phyloP scores from a whole-genome alignment of 257 asterid species.

The Pogostemon cablin region DNA sequence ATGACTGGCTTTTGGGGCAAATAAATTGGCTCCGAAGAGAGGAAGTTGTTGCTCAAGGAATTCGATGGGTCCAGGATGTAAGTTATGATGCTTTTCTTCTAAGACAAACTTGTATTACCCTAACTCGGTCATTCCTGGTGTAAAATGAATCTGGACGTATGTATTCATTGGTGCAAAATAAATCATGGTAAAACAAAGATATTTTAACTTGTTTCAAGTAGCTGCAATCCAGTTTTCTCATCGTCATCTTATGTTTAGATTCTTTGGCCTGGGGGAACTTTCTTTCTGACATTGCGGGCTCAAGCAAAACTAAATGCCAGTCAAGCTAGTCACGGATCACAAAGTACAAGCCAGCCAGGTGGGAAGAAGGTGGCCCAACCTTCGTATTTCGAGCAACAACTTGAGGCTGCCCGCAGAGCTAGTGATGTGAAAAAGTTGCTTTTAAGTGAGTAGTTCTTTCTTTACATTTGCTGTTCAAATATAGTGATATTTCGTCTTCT shows the following conservation, averaged over 20 bases:
- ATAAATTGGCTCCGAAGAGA: constrained; percentile 91
- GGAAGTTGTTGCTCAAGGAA: constrained; percentile 70
- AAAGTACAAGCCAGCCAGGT: constrained; percentile 34
- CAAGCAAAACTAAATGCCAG: constrained; percentile 38
- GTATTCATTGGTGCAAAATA: no score
- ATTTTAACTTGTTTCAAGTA: neutral
- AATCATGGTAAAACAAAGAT: neutral
- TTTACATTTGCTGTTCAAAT: neutral
- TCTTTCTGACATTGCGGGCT: constrained; percentile 59
- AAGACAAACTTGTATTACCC: neutral
- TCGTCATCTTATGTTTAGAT: constrained; percentile 47
- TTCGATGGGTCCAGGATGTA: constrained; percentile 79
- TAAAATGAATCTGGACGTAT: no score
- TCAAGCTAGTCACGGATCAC: constrained; percentile 47
- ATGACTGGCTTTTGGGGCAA: constrained; percentile 88
- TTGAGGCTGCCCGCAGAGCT: constrained; percentile 92
- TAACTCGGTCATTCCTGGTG: neutral
- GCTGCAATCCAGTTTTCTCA: neutral
- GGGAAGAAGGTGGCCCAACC: constrained; percentile 47
- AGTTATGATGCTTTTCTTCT: constrained; percentile 36
- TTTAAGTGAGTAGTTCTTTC: constrained; percentile 50
- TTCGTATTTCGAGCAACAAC: constrained; percentile 82
- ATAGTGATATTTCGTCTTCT: no score
- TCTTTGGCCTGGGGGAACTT: constrained; percentile 86
- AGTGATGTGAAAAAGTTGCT: constrained; percentile 79